Evolutionary conservation across 2,329 filamentous ascomycete species (phyloP), one percentile per base, ranked within the genome.

Genomic region (Stemphylium vesicarium): DNA sequence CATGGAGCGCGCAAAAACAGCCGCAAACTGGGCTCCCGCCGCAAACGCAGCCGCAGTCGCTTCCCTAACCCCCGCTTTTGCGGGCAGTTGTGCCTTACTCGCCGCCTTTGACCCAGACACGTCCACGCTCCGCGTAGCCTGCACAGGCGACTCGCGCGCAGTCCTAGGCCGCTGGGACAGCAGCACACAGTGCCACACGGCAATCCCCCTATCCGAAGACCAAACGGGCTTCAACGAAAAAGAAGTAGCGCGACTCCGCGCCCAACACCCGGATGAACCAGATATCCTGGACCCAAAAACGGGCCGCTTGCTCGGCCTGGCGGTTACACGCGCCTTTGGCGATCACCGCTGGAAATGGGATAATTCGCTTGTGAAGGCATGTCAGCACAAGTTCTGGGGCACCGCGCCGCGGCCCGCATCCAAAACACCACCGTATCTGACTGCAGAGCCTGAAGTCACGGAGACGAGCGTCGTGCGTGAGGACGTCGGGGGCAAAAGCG

Each of bases 281-380:
- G 75, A 81, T 8, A 79, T 86, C 10, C 78, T 90, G 3, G 70
- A 79, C 53, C 71, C 77, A 1, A 78, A 81, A 53, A 76, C 79
- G 13, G 88, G 87, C 0, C 81, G 88, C 0, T 72, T 90, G 0
- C 78, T 89, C 54, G 88, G 88, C 1, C 63, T 84, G 1, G 80
- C 85, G 36, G 80, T 89, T 1, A 85, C 87, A 0, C 80, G 88
- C 4, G 87, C 85, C 0, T 90, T 91, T 66, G 88, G 88, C 13
- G 88, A 91, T 67, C 80, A 82, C 45, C 80, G 83, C 53, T 89
- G 85, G 85, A 91, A 91, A 69, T 90, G 86, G 85, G 70, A 82
- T 4, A 66, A 80, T 12, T 77, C 81, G 2, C 72, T 84, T 5
- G 77, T 82, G 53, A 68, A 75, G 31, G 70, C 77, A 2, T 73